Base-by-base conservation (phyloP, 371 early-diverging fungal genomes). In the Zychaea mexicana region DNA sequence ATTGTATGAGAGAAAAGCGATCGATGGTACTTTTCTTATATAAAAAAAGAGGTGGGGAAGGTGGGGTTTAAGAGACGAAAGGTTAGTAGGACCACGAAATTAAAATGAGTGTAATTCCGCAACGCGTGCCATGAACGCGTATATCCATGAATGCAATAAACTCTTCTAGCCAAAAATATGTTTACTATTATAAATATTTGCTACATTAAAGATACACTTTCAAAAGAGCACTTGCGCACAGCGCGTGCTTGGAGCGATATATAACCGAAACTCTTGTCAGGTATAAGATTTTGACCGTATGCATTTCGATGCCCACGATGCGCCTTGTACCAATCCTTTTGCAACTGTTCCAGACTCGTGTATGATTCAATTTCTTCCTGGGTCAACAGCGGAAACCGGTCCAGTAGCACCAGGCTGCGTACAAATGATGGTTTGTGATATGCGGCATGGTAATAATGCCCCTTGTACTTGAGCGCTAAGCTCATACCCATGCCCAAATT, bases 271-370 rank as follows among this genome's bases (percentile, higher is more conserved):
- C 31, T n/a, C 30, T 22, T 56, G 17, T 33, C 36, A 9, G 38
- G 56, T 2, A 56, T 17, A 7, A 36, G 24, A 17, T 24, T 56
- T 22, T 36, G 36, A 2, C 32, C 36, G n/a, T 31, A 33, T 2
- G 24, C 36, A 0, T 31, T 9, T 21, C 56, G 1, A 33, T 56
- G 56, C 0, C 19, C 22, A 24, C 38, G 56, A 56, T 56, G 32
- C 0, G 32, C 36, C 22, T n/a, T 36, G 33, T 33, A 56, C 56
- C 56, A 56, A n/a, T 36, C 56, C 56, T 56, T 56, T 12, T 56
- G 56, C 12, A 56, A 36, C 2, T 32, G 28, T 26, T 56, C 36
- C 17, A 24, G 36, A 17, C 21, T 30, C 19, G 22, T 22, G 8
- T 33, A 22, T 31, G 17, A 13, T 22, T 21, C 9, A 21, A 56